Evolutionary conservation across 352 stramenopile genomes (phyloP).

Genomic region (Albugo candida): DNA sequence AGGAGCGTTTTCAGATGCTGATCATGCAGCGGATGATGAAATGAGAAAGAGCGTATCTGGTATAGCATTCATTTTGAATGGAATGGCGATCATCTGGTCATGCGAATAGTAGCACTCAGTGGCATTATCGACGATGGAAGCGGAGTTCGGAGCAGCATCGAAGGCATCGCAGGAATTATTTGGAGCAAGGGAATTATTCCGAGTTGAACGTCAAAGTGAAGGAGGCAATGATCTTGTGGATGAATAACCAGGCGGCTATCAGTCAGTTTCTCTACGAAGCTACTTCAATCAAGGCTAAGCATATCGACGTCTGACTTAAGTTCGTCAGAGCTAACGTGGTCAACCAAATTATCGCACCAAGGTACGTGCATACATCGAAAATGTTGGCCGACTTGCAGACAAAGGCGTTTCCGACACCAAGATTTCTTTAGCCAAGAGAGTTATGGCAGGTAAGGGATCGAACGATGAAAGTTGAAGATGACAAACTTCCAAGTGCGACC

Average conservation of each 20-base stretch:
- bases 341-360: not conserved
- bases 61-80: conserved; percentile 4
- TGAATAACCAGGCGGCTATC: conserved; percentile 7
- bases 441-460: too few relatives aligned
- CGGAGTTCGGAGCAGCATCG: conserved; percentile 7
- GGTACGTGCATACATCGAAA: conserved; percentile 1
- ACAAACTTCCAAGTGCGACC: too few relatives aligned
- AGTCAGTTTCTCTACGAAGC: conserved; percentile 4
- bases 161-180: conserved; percentile 2
- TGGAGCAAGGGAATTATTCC: conserved; percentile 4
- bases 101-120: conserved; percentile 8
- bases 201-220: conserved; percentile 1
- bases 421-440: too few relatives aligned
- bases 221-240: conserved; percentile 1
- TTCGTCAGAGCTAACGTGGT: conserved; percentile 4
- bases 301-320: conserved; percentile 7
- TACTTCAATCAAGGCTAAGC: conserved; percentile 3
- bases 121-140: conserved; percentile 9
- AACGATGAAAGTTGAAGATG: too few relatives aligned
- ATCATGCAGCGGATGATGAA: conserved; percentile 8
- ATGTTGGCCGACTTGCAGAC: conserved; percentile 9
- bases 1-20: conserved; percentile 5
- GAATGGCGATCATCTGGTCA: conserved; percentile 1
- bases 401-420: conserved; percentile 3
- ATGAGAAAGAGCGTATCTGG: conserved; percentile 10